A percentile compares a stretch with the other conserved stretches of the same genome.
These are phyloP conservation scores for Phytopythium aichiense DNA, from an alignment of 352 stramenopile species.

Conservation along the genomic window DNA sequence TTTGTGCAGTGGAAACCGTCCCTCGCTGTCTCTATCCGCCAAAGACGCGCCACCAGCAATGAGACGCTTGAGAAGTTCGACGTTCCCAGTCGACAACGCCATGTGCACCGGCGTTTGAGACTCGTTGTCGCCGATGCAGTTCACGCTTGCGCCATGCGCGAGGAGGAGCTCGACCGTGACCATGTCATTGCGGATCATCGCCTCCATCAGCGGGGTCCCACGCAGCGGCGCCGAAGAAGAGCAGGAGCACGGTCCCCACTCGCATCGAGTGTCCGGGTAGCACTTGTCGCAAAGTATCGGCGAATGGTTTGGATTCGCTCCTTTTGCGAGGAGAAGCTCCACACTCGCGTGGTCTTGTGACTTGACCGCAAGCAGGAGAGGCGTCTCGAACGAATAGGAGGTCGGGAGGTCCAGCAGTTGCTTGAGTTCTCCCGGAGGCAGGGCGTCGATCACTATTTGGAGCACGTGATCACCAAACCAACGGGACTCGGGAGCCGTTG, in stretches of 20 bases:
- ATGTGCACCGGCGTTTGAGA: background rate
- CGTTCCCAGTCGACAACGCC: background rate
- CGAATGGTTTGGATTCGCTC: conserved; percentile 49
- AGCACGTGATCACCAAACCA: conserved; percentile 56
- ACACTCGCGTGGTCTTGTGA: conserved; percentile 31
- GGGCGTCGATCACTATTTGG: conserved; percentile 27
- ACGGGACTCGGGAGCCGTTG: conserved; percentile 17
- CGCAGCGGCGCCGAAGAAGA: background rate
- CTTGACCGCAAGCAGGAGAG: conserved; percentile 53
- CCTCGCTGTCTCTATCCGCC: background rate
- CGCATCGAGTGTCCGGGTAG: background rate
- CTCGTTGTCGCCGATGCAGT: background rate
- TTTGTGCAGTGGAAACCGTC: background rate
- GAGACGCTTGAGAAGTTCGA: background rate
- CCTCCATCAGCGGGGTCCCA: conserved; percentile 42
- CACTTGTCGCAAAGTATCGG: conserved; percentile 39
- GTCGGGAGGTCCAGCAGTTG: conserved; percentile 38
- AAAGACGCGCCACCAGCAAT: background rate
- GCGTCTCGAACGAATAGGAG: conserved; percentile 31
- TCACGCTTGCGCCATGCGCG: conserved; percentile 38
- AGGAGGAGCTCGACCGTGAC: conserved; percentile 38
- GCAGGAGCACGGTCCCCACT: background rate
- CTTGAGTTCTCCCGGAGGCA: conserved; percentile 8
- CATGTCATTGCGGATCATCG: conserved; percentile 30
- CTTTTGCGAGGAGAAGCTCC: conserved; percentile 23